A percentile compares a stretch with the other conserved stretches of the same genome.
phyloP scores from a whole-genome alignment of 208 protist species.

The Acanthamoeba culbertsoni region DNA sequence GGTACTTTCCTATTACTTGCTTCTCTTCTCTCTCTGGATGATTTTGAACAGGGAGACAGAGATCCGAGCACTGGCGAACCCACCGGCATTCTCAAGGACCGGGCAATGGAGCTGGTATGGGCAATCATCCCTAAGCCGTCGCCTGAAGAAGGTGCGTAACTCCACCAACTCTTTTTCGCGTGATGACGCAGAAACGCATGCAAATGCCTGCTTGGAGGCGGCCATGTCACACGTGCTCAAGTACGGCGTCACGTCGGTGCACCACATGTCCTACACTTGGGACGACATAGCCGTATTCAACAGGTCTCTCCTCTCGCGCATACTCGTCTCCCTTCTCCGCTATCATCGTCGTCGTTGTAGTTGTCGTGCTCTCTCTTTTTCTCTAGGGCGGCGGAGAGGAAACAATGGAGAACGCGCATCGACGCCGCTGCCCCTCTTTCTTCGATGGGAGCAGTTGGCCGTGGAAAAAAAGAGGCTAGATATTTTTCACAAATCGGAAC shows the following conservation, averaged over 20 bases:
- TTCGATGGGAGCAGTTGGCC: neutral
- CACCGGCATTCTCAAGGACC: slow-evolving; percentile 52
- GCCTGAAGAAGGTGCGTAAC: neutral
- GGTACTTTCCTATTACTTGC: neutral
- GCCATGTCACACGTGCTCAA: slow-evolving; percentile 34
- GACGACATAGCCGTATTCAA: slow-evolving; percentile 54
- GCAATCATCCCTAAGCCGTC: neutral
- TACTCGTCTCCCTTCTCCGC: too few species aligned
- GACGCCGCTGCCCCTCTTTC: slow-evolving; percentile 5
- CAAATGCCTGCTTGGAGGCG: neutral
- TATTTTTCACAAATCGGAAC: neutral
- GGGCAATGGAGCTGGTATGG: slow-evolving; percentile 56
- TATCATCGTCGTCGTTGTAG: too few species aligned
- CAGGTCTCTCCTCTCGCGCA: neutral
- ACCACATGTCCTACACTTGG: slow-evolving; percentile 55
- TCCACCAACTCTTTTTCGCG: neutral
- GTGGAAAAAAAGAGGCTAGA: neutral
- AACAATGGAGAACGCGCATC: neutral
- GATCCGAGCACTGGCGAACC: neutral
- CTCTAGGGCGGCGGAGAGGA: neutral
- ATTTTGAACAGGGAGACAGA: neutral
- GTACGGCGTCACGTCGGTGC: slow-evolving; percentile 56
- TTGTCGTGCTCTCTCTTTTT: too few species aligned
- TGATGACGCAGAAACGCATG: neutral
- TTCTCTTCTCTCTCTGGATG: too few species aligned